phyloP scores from a whole-genome alignment of 2,329 filamentous ascomycete genomes.

The Cladobotryum protrusum region DNA sequence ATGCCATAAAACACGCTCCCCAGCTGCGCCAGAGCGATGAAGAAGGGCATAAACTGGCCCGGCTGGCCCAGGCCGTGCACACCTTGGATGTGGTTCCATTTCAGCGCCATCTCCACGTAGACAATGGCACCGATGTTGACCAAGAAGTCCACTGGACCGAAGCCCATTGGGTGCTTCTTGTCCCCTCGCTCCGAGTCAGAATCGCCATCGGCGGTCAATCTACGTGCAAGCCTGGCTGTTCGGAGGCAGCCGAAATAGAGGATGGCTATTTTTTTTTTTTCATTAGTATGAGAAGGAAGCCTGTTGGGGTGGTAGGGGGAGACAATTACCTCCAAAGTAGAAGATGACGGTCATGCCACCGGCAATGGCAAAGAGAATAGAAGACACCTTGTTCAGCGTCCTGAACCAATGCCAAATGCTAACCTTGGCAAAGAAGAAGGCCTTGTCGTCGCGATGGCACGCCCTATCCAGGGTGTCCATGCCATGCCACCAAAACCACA shows the following conservation, averaged over 20 bases:
- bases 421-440: constrained; percentile 24
- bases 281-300: neutral
- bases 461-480: constrained; percentile 17
- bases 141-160: constrained; percentile 12
- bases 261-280: neutral
- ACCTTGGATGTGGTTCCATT: constrained; percentile 18
- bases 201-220: neutral
- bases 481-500: constrained; percentile 21
- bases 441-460: constrained; percentile 19
- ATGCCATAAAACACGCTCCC: constrained; percentile 16
- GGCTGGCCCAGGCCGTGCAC: constrained; percentile 16
- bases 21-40: constrained; percentile 19
- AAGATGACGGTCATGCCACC: constrained; percentile 8
- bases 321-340: constrained; percentile 13
- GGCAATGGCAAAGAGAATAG: constrained; percentile 13
- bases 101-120: constrained; percentile 20
- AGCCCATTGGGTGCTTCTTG: constrained; percentile 3
- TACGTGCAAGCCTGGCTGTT: neutral
- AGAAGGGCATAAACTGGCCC: constrained; percentile 23
- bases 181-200: neutral
- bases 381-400: constrained; percentile 19
- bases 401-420: constrained; percentile 22
- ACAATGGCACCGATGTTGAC: constrained; percentile 20
- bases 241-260: constrained; percentile 4
- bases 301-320: neutral